Base-by-base conservation (phyloP, 768 basidiomycete genomes). In the Polyporus arcularius region DNA sequence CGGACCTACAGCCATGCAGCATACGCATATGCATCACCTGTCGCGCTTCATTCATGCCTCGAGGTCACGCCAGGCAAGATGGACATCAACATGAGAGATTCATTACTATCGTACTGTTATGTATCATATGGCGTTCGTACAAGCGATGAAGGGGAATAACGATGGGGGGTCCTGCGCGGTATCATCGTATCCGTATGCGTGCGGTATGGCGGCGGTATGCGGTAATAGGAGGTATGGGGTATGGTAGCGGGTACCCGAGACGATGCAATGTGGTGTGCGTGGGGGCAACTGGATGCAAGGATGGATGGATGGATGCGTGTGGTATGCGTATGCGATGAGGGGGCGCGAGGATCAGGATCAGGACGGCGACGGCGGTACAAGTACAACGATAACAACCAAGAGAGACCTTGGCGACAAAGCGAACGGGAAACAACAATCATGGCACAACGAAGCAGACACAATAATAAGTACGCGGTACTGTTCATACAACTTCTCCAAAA, bases 301-400 rank as follows among this genome's bases (percentile, higher is more conserved):
- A 41, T 55, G 60, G 50, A 42, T 46, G 45, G n/a, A 48, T 14
- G 48, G 30, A 40, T 53, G 38, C 38, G 38, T 16, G 47, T 26
- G 47, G n/a, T 15, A 38, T 49, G 47, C 47, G 50, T 16, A 39
- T 52, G 50, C 50, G 60, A 55, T 49, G 59, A 21, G 58, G 40
- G 35, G 39, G 58, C 52, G 58, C 52, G 58, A 47, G 30, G 53
- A 57, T 18, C 35, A n/a, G 51, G 35, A 42, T 26, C 55, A 10
- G 53, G 32, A 14, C 40, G 56, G 51, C 21, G 21, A 26, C 21
- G 53, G 59, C 26, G 16, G 21, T 49, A 16, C 26, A 53, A 39
- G 65, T 66, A 66, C 65, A 66, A 26, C 41, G 59, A 62, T 51
- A 61, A 57, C 60, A 63, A 52, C 61, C 53, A 58, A 63, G 48